These are phyloP conservation scores for Ophiocytium majus DNA, from an alignment of 352 stramenopile species.

Conservation along the genomic window DNA sequence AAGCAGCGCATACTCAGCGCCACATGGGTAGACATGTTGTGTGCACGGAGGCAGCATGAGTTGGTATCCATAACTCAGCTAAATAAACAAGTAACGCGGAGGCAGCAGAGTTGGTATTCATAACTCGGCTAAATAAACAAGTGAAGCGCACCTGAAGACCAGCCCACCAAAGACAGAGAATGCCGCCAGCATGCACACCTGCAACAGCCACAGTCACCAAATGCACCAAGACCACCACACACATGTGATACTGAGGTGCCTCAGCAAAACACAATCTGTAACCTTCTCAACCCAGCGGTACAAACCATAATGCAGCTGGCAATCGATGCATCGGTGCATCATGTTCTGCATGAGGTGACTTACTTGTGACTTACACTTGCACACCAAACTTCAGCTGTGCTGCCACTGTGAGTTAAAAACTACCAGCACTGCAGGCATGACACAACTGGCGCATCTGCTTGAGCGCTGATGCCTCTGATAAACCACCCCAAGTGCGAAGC, in stretches of 20 bases:
- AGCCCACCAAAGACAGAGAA: slow-evolving; percentile 5
- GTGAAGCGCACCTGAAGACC: slow-evolving; percentile 1
- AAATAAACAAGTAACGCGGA: background rate
- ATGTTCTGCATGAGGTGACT: background rate
- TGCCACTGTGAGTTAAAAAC: no score
- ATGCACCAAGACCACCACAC: background rate
- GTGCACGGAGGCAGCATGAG: no score
- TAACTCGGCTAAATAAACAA: no score
- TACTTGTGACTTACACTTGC: background rate
- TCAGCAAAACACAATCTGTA: background rate
- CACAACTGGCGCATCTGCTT: background rate
- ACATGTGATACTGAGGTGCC: background rate
- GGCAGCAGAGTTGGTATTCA: no score
- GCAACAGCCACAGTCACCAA: background rate
- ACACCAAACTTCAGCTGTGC: background rate
- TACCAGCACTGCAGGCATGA: no score
- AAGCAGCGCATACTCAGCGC: background rate
- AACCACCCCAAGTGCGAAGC: background rate
- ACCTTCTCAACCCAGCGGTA: background rate
- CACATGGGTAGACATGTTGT: background rate
- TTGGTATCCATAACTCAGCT: background rate
- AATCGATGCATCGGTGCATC: background rate
- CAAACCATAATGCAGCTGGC: background rate
- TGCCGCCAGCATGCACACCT: background rate
- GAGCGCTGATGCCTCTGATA: background rate